Evolutionary conservation across 108 stramenopile species (phyloP).

Genomic region (Epithemia pelagica): DNA sequence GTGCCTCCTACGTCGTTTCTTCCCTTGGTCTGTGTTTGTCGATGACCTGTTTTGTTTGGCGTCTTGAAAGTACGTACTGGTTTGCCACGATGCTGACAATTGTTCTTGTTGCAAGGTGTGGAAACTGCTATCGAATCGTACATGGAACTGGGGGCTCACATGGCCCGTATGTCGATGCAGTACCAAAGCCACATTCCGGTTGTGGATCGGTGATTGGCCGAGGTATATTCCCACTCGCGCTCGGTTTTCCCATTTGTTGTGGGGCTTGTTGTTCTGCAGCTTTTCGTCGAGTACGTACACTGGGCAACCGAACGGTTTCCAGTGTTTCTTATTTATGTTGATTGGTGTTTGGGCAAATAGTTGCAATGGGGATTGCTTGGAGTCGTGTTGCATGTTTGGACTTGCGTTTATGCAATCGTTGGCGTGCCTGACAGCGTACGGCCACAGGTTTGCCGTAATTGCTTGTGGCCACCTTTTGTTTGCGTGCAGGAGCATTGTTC

Average conservation of each 20-base stretch:
- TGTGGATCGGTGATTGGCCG: slow-evolving; percentile 20
- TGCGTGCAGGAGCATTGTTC: slow-evolving; percentile 42
- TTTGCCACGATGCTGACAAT: too few relatives aligned
- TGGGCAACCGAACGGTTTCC: slow-evolving; percentile 27
- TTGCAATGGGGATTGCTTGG: slow-evolving; percentile 11
- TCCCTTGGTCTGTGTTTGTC: background rate
- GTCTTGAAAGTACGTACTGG: too few relatives aligned
- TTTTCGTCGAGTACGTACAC: background rate
- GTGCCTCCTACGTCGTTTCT: too few relatives aligned
- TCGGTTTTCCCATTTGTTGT: slow-evolving; percentile 25
- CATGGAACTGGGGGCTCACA: too few relatives aligned
- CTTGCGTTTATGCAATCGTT: too few relatives aligned
- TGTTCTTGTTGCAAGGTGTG: too few relatives aligned
- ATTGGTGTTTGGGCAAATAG: slow-evolving; percentile 7
- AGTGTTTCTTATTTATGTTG: too few relatives aligned
- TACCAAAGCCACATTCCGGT: slow-evolving; percentile 9
- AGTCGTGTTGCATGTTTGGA: background rate
- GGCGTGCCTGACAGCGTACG: slow-evolving; percentile 33
- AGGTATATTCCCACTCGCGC: slow-evolving; percentile 23
- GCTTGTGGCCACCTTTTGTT: slow-evolving; percentile 28
- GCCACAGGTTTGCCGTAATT: slow-evolving; percentile 38
- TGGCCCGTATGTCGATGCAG: slow-evolving; percentile 17
- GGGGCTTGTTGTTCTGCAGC: too few relatives aligned
- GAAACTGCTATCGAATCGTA: slow-evolving; percentile 11
- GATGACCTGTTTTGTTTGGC: background rate